Evolutionary conservation across 306 rosid species (phyloP), one percentile per base, ranked within the genome.

Genomic region (Cucurbita pepo): DNA sequence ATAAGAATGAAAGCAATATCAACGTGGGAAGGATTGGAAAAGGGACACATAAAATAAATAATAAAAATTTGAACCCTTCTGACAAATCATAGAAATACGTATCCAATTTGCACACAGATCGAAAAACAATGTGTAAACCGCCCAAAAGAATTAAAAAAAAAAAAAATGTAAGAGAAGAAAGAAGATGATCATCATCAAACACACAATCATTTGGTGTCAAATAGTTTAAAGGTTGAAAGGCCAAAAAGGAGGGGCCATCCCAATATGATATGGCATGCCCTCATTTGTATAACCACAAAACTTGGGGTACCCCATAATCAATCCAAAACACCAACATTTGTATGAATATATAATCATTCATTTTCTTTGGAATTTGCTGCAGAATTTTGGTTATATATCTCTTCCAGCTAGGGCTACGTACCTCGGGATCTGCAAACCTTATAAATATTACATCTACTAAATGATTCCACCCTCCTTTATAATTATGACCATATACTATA

Each of bases 251-350:
- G 50, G 70, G 69, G 69, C 48, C 69, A 62, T 62, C 69, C 47
- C 43, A 6, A 5, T 12, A 56, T 11, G 16, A 6, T 5, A 50
- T 50, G 51, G 34, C 15, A 56, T 22, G 40, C 41, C 67, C 72
- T 63, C 82, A 79, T 73, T 82, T 15, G 91, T 82, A 96, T 80
- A 85, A 86, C 82, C 88, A 83, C 92, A 92, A 89, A 89, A 88
- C 85, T 74, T 75, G 88, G 96, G 78, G 43, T 43, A 64, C 71
- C 55, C 71, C 11, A 22, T n/a, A 16, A 65, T 65, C 54, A 65
- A 65, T 65, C 81, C 40, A 79, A 72, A 75, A 75, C 74, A 57
- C 73, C 78, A 85, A 47, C 82, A 48, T 62, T 62, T 62, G 48
- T 69, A 73, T 70, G 16, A 18, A 67, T 51, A 74, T 77, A 62